phyloP scores from a whole-genome alignment of 2,329 filamentous ascomycete genomes.

The Scedosporium minutisporum region DNA sequence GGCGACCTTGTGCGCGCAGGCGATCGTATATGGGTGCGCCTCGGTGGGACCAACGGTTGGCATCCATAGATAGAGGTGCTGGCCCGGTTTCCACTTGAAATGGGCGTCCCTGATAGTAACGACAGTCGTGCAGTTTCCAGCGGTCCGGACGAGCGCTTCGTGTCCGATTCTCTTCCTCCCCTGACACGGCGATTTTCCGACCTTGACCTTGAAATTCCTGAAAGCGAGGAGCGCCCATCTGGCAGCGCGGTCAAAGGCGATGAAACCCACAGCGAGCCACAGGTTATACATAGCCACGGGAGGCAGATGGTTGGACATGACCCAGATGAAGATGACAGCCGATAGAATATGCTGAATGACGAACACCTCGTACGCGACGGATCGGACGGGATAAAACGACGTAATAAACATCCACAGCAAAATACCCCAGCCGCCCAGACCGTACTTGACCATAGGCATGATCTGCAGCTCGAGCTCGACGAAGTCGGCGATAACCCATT shows the following conservation, averaged over 20 bases:
- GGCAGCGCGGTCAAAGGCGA: conserved; percentile 52
- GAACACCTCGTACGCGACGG: conserved; percentile 61
- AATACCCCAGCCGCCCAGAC: conserved; percentile 56
- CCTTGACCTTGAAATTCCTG: conserved; percentile 38
- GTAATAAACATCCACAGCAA: conserved; percentile 57
- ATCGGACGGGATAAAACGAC: conserved; percentile 53
- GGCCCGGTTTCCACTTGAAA: conserved; percentile 49
- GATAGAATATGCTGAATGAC: conserved; percentile 57
- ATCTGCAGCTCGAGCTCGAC: conserved; percentile 47
- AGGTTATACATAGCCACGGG: conserved; percentile 48
- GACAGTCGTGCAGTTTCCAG: conserved; percentile 44
- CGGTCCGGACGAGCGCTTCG: conserved; percentile 34
- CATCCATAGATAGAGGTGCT: conserved; percentile 53
- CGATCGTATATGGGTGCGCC: conserved; percentile 53
- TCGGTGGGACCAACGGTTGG: conserved; percentile 44
- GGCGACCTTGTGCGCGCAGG: conserved; percentile 40
- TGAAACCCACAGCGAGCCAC: conserved; percentile 55
- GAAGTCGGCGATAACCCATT: conserved; percentile 53
- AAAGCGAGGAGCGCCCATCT: conserved; percentile 37
- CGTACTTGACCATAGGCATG: conserved; percentile 58
- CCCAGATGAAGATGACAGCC: conserved; percentile 51
- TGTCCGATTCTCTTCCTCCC: conserved; percentile 43
- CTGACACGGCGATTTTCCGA: conserved; percentile 29
- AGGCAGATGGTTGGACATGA: conserved; percentile 56
- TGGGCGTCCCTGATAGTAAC: conserved; percentile 50